A percentile compares a stretch with the other conserved stretches of the same genome.
These are phyloP conservation scores for Rosa multiflora DNA, from an alignment of 306 rosid species.

Conservation along the genomic window DNA sequence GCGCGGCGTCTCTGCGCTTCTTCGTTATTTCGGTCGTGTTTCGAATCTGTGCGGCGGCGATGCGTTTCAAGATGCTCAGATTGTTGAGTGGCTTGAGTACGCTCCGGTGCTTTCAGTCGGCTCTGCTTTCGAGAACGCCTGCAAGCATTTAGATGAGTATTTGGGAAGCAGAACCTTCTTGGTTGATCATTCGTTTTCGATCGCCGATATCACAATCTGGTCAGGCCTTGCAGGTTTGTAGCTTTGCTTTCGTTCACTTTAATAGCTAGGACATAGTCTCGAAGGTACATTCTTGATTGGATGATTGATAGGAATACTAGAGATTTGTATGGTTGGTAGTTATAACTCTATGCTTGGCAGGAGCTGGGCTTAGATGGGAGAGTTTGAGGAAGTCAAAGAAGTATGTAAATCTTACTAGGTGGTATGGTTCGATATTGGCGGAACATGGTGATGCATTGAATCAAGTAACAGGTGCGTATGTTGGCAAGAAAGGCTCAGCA, in stretches of 20 bases:
- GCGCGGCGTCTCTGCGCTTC: conserved; percentile 60
- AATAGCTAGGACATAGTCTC: background rate
- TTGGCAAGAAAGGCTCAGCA: conserved; percentile 52
- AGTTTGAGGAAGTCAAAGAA: conserved; percentile 88
- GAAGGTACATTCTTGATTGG: background rate
- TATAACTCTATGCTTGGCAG: conserved; percentile 36
- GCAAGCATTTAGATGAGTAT: conserved; percentile 67
- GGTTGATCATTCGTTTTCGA: conserved; percentile 56
- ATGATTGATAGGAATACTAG: background rate
- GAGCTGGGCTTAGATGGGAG: conserved; percentile 89
- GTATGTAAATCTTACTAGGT: conserved; percentile 70
- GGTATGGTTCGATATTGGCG: conserved; percentile 68
- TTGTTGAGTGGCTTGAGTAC: conserved; percentile 81
- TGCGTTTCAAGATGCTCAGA: conserved; percentile 59
- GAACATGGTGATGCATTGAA: conserved; percentile 54
- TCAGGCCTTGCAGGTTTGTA: conserved; percentile 75
- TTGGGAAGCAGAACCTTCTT: conserved; percentile 60
- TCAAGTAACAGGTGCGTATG: conserved; percentile 50
- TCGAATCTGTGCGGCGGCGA: conserved; percentile 65
- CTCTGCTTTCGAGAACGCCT: conserved; percentile 78
- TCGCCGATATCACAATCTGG: conserved; percentile 91
- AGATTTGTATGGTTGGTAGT: background rate
- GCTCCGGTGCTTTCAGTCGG: conserved; percentile 69
- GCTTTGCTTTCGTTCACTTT: background rate
- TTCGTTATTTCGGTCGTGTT: conserved; percentile 62